Evolutionary conservation across 2,329 filamentous ascomycete genomes (phyloP).

Genomic region (Ophiostoma quercus): DNA sequence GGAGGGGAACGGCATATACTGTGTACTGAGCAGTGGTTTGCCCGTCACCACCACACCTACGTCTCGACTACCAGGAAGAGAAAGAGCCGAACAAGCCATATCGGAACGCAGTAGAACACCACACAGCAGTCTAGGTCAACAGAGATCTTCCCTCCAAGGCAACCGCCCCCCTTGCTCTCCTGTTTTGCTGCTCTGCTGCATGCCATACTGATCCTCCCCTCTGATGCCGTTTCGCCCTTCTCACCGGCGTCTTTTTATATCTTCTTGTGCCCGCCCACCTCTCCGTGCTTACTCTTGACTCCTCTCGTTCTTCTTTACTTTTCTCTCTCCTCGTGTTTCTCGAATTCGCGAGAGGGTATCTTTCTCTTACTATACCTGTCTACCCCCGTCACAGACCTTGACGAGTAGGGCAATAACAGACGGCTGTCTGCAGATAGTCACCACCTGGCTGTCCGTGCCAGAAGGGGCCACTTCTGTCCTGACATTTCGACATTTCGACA

Average conservation of each 20-base stretch:
- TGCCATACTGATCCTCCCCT: slow-evolving; percentile 4
- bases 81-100: slow-evolving; percentile 8
- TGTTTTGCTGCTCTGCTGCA: background rate
- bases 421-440: slow-evolving; percentile 15
- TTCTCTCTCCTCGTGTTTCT: background rate
- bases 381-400: slow-evolving; percentile 14
- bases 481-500: background rate
- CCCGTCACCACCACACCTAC: slow-evolving; percentile 17
- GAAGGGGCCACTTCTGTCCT: background rate
- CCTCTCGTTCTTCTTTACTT: background rate
- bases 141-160: slow-evolving; percentile 15
- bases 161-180: slow-evolving; percentile 17
- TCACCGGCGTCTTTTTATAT: slow-evolving; percentile 19
- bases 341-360: background rate
- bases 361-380: background rate
- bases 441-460: background rate
- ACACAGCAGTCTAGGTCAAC: background rate
- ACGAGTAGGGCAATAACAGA: slow-evolving; percentile 20
- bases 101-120: slow-evolving; percentile 15
- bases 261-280: slow-evolving; percentile 16
- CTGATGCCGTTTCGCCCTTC: slow-evolving; percentile 6
- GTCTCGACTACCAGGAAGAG: background rate
- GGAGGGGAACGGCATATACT: slow-evolving; percentile 13
- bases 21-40: background rate
- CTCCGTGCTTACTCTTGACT: background rate